Percentiles rank a stretch among this genome's conserved stretches.
These are phyloP conservation scores for Fusarium sublunatum DNA, from an alignment of 2,329 filamentous ascomycete genomes.

Conservation along the genomic window DNA sequence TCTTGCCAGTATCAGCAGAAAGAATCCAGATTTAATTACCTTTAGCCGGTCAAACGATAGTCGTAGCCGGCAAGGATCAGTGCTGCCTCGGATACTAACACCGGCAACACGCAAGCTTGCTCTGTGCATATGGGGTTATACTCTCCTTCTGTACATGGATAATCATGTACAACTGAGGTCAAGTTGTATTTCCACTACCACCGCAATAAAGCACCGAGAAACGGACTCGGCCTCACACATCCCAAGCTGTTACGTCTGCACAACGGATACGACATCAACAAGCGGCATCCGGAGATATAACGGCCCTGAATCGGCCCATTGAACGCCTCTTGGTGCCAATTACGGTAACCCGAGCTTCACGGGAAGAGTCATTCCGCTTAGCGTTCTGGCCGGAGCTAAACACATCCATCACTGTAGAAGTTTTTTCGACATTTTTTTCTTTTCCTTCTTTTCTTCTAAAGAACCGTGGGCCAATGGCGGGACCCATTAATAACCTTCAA, in stretches of 20 bases:
- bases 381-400: too few relatives aligned
- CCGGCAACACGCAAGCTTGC: constrained; percentile 20
- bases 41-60: constrained; percentile 42
- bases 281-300: constrained; percentile 12
- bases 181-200: neutral
- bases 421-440: neutral
- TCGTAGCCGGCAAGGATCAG: constrained; percentile 12
- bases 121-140: constrained; percentile 4
- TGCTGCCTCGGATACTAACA: constrained; percentile 20
- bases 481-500: constrained; percentile 7
- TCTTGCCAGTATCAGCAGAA: constrained; percentile 12
- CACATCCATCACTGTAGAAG: too few relatives aligned
- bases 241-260: constrained; percentile 1
- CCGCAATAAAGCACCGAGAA: constrained; percentile 28
- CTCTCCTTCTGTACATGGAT: constrained; percentile 3
- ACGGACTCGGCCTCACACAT: constrained; percentile 31
- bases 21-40: constrained; percentile 6
- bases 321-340: neutral
- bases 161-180: constrained; percentile 4
- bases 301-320: constrained; percentile 22
- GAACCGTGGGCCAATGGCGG: constrained; percentile 10
- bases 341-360: constrained; percentile 3
- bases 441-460: neutral
- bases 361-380: too few relatives aligned
- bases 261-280: constrained; percentile 6